Conservation (phyloP, 1,284 basidiomycete genomes). For the Pascua guehoae region DNA sequence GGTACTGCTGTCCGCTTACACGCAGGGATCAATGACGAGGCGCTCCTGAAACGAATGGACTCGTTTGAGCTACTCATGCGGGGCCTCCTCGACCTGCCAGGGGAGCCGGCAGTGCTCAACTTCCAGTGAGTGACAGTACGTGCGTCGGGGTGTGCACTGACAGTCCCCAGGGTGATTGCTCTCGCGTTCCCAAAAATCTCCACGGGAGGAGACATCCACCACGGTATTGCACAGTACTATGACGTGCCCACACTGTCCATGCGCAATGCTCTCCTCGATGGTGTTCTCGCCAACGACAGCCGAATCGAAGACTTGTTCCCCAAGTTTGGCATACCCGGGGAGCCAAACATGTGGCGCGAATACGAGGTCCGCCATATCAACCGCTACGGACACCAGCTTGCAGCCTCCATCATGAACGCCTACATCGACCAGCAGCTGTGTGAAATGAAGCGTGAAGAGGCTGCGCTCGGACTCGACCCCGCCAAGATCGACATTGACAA, state of each 20-base stretch:
- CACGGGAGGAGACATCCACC: background rate
- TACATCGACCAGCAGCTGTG: constrained; percentile 42
- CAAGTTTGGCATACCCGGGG: background rate
- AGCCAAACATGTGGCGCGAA: no score
- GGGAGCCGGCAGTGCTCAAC: constrained; percentile 4
- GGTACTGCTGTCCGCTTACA: background rate
- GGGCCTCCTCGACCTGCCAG: background rate
- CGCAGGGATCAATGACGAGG: constrained; percentile 36
- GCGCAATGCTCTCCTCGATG: constrained; percentile 31
- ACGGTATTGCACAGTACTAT: constrained; percentile 25
- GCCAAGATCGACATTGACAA: constrained; percentile 12
- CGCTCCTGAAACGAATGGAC: background rate
- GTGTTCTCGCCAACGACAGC: constrained; percentile 16
- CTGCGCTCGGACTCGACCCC: constrained; percentile 8
- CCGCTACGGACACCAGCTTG: constrained; percentile 20
- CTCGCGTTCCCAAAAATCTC: background rate
- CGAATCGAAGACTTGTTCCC: constrained; percentile 27
- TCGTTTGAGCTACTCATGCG: constrained; percentile 10
- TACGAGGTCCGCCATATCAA: constrained; percentile 34
- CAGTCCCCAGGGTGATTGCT: background rate
- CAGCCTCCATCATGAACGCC: constrained; percentile 32
- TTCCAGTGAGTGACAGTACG: constrained; percentile 1
- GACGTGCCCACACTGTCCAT: constrained; percentile 39
- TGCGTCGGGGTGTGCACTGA: background rate
- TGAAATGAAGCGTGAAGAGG: constrained; percentile 32